Base-by-base conservation (phyloP, 305 asterid genomes). In the Fraxinus xanthoxyloides region DNA sequence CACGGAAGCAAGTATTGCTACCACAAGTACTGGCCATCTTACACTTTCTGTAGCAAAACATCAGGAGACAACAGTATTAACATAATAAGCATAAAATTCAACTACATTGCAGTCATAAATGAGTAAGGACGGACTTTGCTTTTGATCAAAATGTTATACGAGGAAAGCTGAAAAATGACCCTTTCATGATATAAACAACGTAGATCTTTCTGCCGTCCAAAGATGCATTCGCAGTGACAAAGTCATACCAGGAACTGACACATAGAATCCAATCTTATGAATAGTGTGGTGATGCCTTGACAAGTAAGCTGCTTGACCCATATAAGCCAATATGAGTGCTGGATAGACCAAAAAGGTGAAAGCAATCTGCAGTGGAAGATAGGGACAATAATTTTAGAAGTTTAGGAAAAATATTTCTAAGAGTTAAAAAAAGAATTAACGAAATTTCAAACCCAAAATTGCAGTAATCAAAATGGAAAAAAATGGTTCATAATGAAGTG, bases 251-350 rank as follows among this genome's bases (percentile, higher is more conserved):
- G 99, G 98, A 87, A 95, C 99, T 2, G 99, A 92, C 67, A 92
- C 97, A 36, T 95, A 95, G 86, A 92, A 95, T n/a, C 98, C 95
- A 10, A 95, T 93, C 78, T 88, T 88, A 83, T 93, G 92, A 76
- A 88, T 86, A 36, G 91, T 89, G 77, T 92, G 93, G 83, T 95
- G 99, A 86, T 95, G 99, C 88, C 59, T 91, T 43, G 99, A 95
- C 61, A 95, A 83, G 84, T 83, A 95, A 83, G 99, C 99, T 63
- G 99, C 98, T 91, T 95, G 98, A 54, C 99, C 99, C 99, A 95
- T 95, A 84, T 95, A 95, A 30, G 96, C 97, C 90, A 95, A 85
- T 81, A 89, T 93, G 30, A 95, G 86, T 15, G 99, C 99, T 17
- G 98, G 98, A 90, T 95, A 95, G 56, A 95, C 99, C 92, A 95